These are phyloP conservation scores for Clathrus columnatus DNA, from an alignment of 768 basidiomycete genomes.

Conservation along the genomic window DNA sequence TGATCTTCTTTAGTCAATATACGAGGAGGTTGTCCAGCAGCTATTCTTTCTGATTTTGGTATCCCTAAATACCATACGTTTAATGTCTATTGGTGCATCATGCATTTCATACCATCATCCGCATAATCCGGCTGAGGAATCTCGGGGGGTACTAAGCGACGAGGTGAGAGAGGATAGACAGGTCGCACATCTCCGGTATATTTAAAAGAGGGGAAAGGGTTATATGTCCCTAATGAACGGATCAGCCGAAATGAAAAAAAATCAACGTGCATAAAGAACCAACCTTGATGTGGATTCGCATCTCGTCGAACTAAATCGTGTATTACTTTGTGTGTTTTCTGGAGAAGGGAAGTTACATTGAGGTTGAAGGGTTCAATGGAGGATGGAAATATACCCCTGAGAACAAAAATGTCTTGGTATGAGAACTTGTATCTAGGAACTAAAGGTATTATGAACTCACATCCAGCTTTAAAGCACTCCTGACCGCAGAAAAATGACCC, in stretches of 20 bases:
- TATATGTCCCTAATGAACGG: constrained; percentile 59
- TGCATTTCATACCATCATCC: constrained; percentile 43
- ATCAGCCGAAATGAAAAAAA: not conserved
- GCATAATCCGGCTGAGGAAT: constrained; percentile 90
- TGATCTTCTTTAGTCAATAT: constrained; percentile 68
- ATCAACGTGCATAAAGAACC: constrained; percentile 20
- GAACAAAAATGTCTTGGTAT: constrained; percentile 6
- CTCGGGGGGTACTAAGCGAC: constrained; percentile 67
- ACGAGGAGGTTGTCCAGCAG: constrained; percentile 51
- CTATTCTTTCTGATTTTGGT: constrained; percentile 50
- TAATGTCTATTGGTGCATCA: constrained; percentile 21
- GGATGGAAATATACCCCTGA: constrained; percentile 27
- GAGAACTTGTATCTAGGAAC: constrained; percentile 11
- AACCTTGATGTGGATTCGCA: not conserved
- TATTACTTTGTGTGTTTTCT: constrained; percentile 80
- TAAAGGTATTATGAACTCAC: constrained; percentile 40
- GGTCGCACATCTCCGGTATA: constrained; percentile 79
- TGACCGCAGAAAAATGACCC: constrained; percentile 92
- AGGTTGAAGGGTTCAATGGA: too few relatives aligned
- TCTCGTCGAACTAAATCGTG: constrained; percentile 49
- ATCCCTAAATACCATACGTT: constrained; percentile 33
- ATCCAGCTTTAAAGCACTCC: constrained; percentile 92
- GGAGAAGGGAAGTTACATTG: not conserved
- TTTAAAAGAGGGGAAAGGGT: constrained; percentile 68
- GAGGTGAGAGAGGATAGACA: constrained; percentile 78